Percentiles rank a stretch among this genome's conserved stretches.
phyloP scores from a whole-genome alignment of 208 protist species.

The Leishmania tarentolae region DNA sequence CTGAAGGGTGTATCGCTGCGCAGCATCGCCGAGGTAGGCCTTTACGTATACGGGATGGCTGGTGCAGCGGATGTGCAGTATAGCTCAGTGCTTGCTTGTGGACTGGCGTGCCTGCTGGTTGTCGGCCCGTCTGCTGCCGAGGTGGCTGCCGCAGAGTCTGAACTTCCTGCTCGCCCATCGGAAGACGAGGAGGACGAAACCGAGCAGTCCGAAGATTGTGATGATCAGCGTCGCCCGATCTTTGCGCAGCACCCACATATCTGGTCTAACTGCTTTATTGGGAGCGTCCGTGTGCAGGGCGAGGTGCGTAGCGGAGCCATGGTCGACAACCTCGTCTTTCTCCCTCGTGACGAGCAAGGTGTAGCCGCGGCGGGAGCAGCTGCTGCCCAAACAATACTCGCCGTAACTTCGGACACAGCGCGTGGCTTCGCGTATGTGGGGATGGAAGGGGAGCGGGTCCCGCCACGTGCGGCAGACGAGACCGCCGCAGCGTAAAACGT shows the following conservation, averaged over 20 bases:
- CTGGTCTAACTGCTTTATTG: slow-evolving; percentile 54
- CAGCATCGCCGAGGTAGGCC: slow-evolving; percentile 55
- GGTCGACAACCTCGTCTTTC: slow-evolving; percentile 79
- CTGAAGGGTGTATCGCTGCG: slow-evolving; percentile 46
- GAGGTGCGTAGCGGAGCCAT: slow-evolving; percentile 61
- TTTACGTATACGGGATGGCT: slow-evolving; percentile 61
- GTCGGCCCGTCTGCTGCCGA: slow-evolving; percentile 46
- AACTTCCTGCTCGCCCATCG: slow-evolving; percentile 25
- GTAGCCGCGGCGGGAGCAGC: slow-evolving; percentile 10
- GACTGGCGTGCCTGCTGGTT: slow-evolving; percentile 68
- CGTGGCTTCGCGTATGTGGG: slow-evolving; percentile 44
- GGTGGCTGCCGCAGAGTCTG: slow-evolving; percentile 30
- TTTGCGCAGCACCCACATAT: slow-evolving; percentile 65
- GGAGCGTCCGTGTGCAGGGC: slow-evolving; percentile 69
- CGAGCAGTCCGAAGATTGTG: slow-evolving; percentile 7
- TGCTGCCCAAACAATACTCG: slow-evolving; percentile 19
- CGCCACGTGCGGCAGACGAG: slow-evolving; percentile 6
- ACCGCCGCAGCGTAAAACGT: neutral
- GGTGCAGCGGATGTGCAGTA: slow-evolving; percentile 46
- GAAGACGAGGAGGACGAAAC: slow-evolving; percentile 53
- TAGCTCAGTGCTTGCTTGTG: slow-evolving; percentile 48
- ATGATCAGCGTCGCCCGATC: slow-evolving; percentile 19
- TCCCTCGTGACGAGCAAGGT: slow-evolving; percentile 30
- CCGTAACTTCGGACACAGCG: slow-evolving; percentile 11
- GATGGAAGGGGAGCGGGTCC: slow-evolving; percentile 37